Conservation (phyloP, 139 green algal genomes). For the Pseudopediastrum boryanum region DNA sequence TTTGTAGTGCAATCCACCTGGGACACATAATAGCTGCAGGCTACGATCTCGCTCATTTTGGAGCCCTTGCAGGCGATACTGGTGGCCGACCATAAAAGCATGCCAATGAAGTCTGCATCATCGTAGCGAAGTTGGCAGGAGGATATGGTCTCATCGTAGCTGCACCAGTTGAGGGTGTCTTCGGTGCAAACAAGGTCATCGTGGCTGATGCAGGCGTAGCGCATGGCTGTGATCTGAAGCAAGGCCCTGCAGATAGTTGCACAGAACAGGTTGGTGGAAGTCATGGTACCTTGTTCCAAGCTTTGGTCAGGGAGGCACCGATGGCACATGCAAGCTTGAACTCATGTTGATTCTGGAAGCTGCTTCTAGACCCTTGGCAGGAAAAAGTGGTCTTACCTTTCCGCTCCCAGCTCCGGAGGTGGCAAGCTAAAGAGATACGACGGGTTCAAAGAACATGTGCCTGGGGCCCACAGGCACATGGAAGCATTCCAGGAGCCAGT, state of each 20-base stretch:
- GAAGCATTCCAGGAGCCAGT: background rate
- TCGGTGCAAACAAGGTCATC: background rate
- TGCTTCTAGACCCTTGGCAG: no score
- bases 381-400: no score
- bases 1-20: background rate
- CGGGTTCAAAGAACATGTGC: background rate
- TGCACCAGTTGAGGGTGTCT: conserved; percentile 24
- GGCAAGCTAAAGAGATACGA: conserved; percentile 30
- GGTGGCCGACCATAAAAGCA: conserved; percentile 17
- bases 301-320: no score
- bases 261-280: background rate
- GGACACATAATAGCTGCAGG: background rate
- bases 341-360: background rate
- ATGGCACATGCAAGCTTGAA: background rate
- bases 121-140: background rate
- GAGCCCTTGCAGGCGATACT: conserved; percentile 2
- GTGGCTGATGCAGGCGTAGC: conserved; percentile 21
- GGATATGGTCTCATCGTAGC: background rate
- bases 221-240: conserved; percentile 31
- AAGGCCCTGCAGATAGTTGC: background rate
- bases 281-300: no score
- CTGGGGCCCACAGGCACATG: background rate
- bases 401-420: background rate
- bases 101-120: conserved; percentile 19
- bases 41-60: background rate